These are phyloP conservation scores for Saccharomycopsis schoenii DNA, from an alignment of 805 yeast genomes.

Conservation along the genomic window DNA sequence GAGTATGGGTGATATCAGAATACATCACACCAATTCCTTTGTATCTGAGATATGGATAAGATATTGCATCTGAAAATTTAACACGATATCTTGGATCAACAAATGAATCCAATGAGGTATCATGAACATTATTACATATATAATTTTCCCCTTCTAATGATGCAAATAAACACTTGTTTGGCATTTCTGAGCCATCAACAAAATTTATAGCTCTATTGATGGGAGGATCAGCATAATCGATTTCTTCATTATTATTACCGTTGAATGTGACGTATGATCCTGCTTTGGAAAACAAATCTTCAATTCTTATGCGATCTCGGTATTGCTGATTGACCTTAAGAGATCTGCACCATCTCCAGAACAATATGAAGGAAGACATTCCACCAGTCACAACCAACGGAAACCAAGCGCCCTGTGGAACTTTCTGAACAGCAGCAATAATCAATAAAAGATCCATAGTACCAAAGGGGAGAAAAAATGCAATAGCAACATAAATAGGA, in stretches of 20 bases:
- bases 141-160: no score
- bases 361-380: slow-evolving; percentile 28
- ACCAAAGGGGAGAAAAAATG: slow-evolving; percentile 31
- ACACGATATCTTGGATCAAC: slow-evolving; percentile 11
- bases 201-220: background rate
- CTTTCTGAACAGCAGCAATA: slow-evolving; percentile 39
- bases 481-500: slow-evolving; percentile 28
- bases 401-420: slow-evolving; percentile 56
- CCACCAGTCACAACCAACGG: slow-evolving; percentile 39
- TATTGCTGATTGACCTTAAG: slow-evolving; percentile 32
- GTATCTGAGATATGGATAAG: slow-evolving; percentile 6
- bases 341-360: slow-evolving; percentile 42
- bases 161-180: background rate
- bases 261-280: no score
- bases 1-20: slow-evolving; percentile 23
- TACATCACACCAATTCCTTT: slow-evolving; percentile 16
- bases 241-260: background rate
- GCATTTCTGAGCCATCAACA: slow-evolving; percentile 18
- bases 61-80: background rate
- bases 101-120: background rate
- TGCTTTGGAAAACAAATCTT: background rate
- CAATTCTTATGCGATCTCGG: slow-evolving; percentile 10
- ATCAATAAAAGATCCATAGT: slow-evolving; percentile 39
- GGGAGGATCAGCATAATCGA: background rate
- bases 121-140: background rate